These are phyloP conservation scores for Corylus heterophylla DNA, from an alignment of 306 rosid genomes.

Conservation along the genomic window DNA sequence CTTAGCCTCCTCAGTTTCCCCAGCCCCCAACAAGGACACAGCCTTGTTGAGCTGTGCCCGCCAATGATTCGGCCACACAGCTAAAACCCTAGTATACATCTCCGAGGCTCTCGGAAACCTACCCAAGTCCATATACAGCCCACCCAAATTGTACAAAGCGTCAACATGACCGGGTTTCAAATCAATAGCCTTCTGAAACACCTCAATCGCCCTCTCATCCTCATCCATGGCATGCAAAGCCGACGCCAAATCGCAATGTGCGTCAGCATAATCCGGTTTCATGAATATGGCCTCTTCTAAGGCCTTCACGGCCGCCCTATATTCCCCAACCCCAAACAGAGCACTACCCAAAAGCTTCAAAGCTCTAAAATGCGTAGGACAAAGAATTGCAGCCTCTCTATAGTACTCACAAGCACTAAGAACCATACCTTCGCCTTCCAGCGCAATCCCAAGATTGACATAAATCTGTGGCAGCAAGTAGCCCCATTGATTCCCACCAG, in stretches of 20 bases:
- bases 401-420: constrained; percentile 99
- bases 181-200: constrained; percentile 97
- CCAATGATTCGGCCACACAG: constrained; percentile 99
- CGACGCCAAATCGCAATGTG: constrained; percentile 97
- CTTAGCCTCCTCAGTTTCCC: constrained; percentile 89
- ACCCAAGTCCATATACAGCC: constrained; percentile 92
- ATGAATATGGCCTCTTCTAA: constrained; percentile 91
- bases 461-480: constrained; percentile 94
- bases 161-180: constrained; percentile 91
- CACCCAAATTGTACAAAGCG: constrained; percentile 94
- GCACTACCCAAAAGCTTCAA: constrained; percentile 97
- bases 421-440: constrained; percentile 99
- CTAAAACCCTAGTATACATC: constrained; percentile 93
- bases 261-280: constrained; percentile 96
- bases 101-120: constrained; percentile 97
- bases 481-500: constrained; percentile 97
- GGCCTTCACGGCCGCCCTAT: constrained; percentile 93
- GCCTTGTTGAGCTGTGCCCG: constrained; percentile 98
- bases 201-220: constrained; percentile 95
- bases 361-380: constrained; percentile 97
- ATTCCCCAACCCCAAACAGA: constrained; percentile 95
- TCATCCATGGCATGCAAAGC: constrained; percentile 93
- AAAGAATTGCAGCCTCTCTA: constrained; percentile 96
- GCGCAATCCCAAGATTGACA: constrained; percentile 90
- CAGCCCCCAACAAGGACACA: constrained; percentile 90